Evolutionary conservation across 2,329 filamentous ascomycete species (phyloP), one percentile per base, ranked within the genome.

Genomic region (Mariannaea sp.): DNA sequence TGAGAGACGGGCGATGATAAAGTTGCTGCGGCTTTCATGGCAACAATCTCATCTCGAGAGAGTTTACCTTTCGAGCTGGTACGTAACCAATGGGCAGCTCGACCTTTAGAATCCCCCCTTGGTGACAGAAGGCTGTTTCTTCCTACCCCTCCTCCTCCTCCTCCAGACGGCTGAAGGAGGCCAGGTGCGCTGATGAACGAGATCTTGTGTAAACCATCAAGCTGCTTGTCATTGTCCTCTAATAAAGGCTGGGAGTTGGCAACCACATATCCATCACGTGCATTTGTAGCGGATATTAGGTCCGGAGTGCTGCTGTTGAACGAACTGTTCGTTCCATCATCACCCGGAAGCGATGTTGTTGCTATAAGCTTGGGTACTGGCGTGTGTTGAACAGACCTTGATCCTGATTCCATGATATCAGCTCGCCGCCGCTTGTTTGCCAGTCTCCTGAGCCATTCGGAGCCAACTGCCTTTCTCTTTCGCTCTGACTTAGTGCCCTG

Each of bases 361-460:
- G 45, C n/a, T n/a, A n/a, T n/a, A n/a, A n/a, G 53, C 10, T 38
- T 41, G 10, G 53, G 54, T 2, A 64, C 39, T 5, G 64, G 64
- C 3, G 60, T 67, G 39, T 64, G n/a, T n/a, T n/a, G 46, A 14
- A 62, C 32, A 5, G 60, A 59, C 4, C 55, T 56, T 0, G 60
- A 55, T 13, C 62, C 57, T 0, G 60, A 55, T 13, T 64, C 65
- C 55, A 60, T 59, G 13, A 56, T 35, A 12, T 61, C 58, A n/a
- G 57, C 59, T 9, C 56, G 58, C 16, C 39, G 62, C 49, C 65
- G 70, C 51, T 75, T 75, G 17, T 36, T 58, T 12, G 66, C 52
- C 27, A 61, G 42, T 27, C 64, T 65, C 38, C 65, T 73, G 7
- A 74, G 49, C 72, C 71, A 73, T 4, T 67, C 65, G 7, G 68